Evolutionary conservation across 2,329 filamentous ascomycete genomes (phyloP).

Genomic region (Hypoxylon sp.): DNA sequence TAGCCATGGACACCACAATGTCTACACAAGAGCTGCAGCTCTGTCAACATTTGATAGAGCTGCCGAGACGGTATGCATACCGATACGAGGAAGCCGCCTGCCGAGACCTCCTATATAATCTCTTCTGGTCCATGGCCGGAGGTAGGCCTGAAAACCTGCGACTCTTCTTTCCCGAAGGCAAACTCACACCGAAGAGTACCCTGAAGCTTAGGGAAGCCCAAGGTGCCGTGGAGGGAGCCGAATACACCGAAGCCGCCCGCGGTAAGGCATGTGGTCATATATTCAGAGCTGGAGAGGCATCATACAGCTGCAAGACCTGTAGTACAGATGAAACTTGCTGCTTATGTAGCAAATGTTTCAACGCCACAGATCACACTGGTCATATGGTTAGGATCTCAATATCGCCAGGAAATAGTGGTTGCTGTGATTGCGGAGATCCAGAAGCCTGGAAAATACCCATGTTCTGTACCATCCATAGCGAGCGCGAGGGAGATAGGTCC

Average conservation of each 20-base stretch:
- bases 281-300: slow-evolving; percentile 93
- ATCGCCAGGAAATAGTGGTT: slow-evolving; percentile 91
- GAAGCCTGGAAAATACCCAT: slow-evolving; percentile 94
- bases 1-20: slow-evolving; percentile 67
- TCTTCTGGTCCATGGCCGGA: slow-evolving; percentile 90
- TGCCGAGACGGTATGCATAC: slow-evolving; percentile 80
- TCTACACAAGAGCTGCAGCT: slow-evolving; percentile 84
- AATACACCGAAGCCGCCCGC: slow-evolving; percentile 91
- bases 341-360: slow-evolving; percentile 93
- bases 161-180: slow-evolving; percentile 85
- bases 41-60: slow-evolving; percentile 83
- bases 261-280: slow-evolving; percentile 98
- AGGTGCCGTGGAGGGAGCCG: slow-evolving; percentile 91
- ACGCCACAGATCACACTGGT: slow-evolving; percentile 92
- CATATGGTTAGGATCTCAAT: slow-evolving; percentile 93
- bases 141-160: slow-evolving; percentile 80
- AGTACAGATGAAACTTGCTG: slow-evolving; percentile 96
- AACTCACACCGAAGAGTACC: slow-evolving; percentile 68
- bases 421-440: slow-evolving; percentile 96
- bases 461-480: slow-evolving; percentile 93
- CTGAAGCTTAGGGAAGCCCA: slow-evolving; percentile 90
- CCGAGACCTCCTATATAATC: slow-evolving; percentile 79
- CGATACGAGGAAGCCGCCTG: slow-evolving; percentile 81
- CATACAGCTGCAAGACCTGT: slow-evolving; percentile 94
- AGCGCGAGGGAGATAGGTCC: slow-evolving; percentile 63